Percentiles rank a stretch among this genome's conserved stretches.
Conservation (phyloP, 2,329 filamentous ascomycete species). For the Neopestalotiopsis sp. region DNA sequence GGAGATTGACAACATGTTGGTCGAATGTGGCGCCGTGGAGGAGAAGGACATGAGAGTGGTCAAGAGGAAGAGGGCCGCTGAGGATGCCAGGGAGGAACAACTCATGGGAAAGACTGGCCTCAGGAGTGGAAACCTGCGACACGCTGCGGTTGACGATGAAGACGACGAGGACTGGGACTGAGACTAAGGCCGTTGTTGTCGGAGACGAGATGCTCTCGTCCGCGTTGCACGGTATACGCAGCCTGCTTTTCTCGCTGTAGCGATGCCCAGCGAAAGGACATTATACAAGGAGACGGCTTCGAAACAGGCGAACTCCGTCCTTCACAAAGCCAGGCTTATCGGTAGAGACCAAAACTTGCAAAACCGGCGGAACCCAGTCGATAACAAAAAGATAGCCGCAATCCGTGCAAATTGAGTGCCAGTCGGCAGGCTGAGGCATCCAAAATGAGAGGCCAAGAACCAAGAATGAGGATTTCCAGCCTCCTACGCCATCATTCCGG, state of each 20-base stretch:
- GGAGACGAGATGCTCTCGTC: background rate
- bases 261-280: too few relatives aligned
- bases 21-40: conserved; percentile 81
- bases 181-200: conserved; percentile 49
- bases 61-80: conserved; percentile 62
- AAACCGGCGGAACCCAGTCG: background rate
- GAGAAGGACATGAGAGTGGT: conserved; percentile 79
- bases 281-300: too few relatives aligned
- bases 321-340: background rate
- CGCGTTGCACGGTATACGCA: background rate
- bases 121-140: conserved; percentile 54
- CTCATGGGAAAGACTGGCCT: conserved; percentile 53
- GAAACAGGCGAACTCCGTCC: too few relatives aligned
- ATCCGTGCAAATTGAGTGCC: background rate
- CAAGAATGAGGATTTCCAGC: background rate
- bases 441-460: background rate
- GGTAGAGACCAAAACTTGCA: background rate
- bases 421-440: background rate
- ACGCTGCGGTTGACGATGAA: conserved; percentile 53
- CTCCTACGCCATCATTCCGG: background rate
- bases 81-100: conserved; percentile 65
- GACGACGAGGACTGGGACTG: conserved; percentile 64
- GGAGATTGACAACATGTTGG: conserved; percentile 80
- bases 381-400: too few relatives aligned
- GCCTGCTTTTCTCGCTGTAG: background rate